A percentile compares a stretch with the other conserved stretches of the same genome.
These are phyloP conservation scores for Plectosphaerella sp. DNA, from an alignment of 2,329 filamentous ascomycete species.

Conservation along the genomic window DNA sequence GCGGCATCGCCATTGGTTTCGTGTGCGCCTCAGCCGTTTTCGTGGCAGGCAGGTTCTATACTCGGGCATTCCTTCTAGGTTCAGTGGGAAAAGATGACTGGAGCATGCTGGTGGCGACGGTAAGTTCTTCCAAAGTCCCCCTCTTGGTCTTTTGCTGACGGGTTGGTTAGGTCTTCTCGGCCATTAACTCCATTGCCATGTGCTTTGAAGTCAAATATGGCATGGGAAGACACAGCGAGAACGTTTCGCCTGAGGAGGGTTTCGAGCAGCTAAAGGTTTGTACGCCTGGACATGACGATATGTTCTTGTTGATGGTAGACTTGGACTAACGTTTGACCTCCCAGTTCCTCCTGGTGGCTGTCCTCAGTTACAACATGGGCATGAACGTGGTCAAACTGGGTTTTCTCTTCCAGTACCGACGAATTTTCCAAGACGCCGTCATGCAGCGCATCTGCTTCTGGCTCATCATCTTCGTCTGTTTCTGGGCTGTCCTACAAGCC, in stretches of 20 bases:
- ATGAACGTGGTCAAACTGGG: conserved; percentile 26
- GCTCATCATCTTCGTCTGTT: conserved; percentile 17
- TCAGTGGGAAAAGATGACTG: conserved; percentile 21
- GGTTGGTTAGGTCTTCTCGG: conserved; percentile 11
- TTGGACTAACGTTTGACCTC: background rate
- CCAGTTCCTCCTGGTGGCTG: conserved; percentile 18
- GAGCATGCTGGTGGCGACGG: conserved; percentile 17
- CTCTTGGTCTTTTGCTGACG: conserved; percentile 3
- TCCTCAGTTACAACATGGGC: conserved; percentile 23
- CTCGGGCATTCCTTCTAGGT: conserved; percentile 14
- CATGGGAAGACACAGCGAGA: conserved; percentile 18
- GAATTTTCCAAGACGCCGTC: conserved; percentile 18
- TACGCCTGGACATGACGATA: background rate
- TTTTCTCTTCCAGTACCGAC: conserved; percentile 26
- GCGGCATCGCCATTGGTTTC: conserved; percentile 16
- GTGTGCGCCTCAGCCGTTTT: conserved; percentile 8
- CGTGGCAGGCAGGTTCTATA: conserved; percentile 16
- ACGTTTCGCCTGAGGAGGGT: conserved; percentile 11
- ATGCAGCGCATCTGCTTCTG: conserved; percentile 21
- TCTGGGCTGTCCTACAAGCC: conserved; percentile 20
- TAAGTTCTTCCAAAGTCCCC: conserved; percentile 1
- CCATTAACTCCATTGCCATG: conserved; percentile 9
- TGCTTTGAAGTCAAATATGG: conserved; percentile 18
- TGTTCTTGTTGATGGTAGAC: no score
- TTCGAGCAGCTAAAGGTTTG: conserved; percentile 16